Evolutionary conservation across 2,329 filamentous ascomycete genomes (phyloP).

Genomic region (Emericellopsis atlantica): DNA sequence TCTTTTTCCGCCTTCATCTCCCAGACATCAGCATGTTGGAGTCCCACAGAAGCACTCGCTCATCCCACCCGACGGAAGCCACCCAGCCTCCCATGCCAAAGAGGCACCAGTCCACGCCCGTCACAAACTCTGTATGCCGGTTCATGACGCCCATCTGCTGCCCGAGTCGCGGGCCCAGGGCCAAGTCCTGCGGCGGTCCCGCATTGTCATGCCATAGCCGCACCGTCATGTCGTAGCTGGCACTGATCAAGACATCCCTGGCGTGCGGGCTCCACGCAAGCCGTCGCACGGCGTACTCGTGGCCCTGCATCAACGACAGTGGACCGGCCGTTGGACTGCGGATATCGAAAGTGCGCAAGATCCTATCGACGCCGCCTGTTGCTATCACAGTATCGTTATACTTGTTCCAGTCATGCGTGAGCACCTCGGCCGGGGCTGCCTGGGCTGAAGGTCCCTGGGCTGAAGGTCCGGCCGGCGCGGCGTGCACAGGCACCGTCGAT

Average conservation of each 20-base stretch:
- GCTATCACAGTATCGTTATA: slow-evolving; percentile 79
- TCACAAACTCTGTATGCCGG: slow-evolving; percentile 87
- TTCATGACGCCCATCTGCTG: slow-evolving; percentile 79
- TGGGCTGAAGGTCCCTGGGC: slow-evolving; percentile 15
- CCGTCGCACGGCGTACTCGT: slow-evolving; percentile 81
- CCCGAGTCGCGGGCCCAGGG: slow-evolving; percentile 34
- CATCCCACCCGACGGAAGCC: slow-evolving; percentile 89
- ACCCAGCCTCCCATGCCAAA: slow-evolving; percentile 96
- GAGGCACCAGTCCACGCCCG: slow-evolving; percentile 94
- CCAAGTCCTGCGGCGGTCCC: slow-evolving; percentile 20
- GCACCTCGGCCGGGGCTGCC: slow-evolving; percentile 56
- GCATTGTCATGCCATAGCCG: slow-evolving; percentile 78
- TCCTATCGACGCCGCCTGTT: slow-evolving; percentile 76
- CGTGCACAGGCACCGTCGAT: slow-evolving; percentile 72
- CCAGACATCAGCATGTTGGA: slow-evolving; percentile 39
- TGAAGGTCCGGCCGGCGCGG: slow-evolving; percentile 25
- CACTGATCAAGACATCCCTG: slow-evolving; percentile 75
- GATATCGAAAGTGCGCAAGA: slow-evolving; percentile 84
- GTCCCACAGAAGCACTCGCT: slow-evolving; percentile 85
- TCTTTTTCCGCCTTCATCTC: slow-evolving; percentile 6
- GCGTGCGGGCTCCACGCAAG: slow-evolving; percentile 89
- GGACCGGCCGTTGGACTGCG: slow-evolving; percentile 63
- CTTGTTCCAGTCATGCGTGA: slow-evolving; percentile 99
- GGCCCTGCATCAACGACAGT: slow-evolving; percentile 62
- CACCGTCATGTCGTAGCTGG: slow-evolving; percentile 97